phyloP scores from a whole-genome alignment of 208 protist genomes.

The Acanthamoeba culbertsoni region DNA sequence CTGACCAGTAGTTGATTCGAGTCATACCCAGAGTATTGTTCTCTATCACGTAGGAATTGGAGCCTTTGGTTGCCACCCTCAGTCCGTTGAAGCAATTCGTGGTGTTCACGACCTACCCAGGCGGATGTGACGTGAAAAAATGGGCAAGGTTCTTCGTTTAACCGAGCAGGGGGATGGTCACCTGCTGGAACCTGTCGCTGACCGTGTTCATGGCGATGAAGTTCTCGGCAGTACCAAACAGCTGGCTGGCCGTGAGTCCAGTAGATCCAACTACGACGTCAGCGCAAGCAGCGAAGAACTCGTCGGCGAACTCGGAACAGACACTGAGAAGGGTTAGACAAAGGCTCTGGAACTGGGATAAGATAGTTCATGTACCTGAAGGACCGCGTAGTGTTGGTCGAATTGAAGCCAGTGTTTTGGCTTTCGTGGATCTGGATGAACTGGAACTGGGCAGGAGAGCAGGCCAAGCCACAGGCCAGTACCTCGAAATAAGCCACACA shows the following conservation, averaged over 20 bases:
- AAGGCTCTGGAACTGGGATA: not conserved
- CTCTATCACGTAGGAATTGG: not conserved
- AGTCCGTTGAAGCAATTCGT: conserved; percentile 12
- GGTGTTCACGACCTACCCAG: not conserved
- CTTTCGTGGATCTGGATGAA: not conserved
- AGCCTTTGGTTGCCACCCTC: not conserved
- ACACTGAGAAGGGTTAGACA: not conserved
- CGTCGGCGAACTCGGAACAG: not conserved
- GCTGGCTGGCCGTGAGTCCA: not conserved
- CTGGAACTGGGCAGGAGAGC: not conserved
- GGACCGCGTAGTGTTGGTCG: not conserved
- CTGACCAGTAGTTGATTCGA: not conserved
- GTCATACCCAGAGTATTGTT: not conserved
- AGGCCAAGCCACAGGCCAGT: not conserved
- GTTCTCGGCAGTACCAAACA: not conserved
- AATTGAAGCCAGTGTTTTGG: not conserved
- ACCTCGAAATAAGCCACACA: not conserved
- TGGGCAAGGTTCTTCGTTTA: not conserved
- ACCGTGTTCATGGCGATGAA: conserved; percentile 11
- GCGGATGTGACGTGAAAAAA: not conserved
- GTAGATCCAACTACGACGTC: not conserved
- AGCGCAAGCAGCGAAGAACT: not conserved
- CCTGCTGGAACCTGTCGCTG: not conserved
- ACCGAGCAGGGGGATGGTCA: not conserved
- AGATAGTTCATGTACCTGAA: not conserved